These are phyloP conservation scores for Pleurotus tuber-regium DNA, from an alignment of 768 basidiomycete species.

Conservation along the genomic window DNA sequence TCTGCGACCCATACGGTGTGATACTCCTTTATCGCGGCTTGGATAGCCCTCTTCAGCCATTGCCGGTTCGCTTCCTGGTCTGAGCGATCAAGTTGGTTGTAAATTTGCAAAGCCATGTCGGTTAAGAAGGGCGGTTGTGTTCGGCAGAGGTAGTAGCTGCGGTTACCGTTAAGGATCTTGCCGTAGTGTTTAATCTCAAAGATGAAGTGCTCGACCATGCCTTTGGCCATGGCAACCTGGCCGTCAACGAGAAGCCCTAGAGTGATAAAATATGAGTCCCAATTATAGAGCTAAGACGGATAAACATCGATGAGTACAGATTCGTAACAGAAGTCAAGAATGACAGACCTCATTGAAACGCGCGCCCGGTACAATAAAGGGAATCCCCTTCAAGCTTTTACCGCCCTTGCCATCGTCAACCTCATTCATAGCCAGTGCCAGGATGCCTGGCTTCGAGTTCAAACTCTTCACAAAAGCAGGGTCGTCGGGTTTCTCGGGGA, in stretches of 20 bases:
- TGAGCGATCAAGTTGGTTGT: conserved; percentile 89
- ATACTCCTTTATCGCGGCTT: conserved; percentile 98
- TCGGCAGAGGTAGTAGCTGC: conserved; percentile 92
- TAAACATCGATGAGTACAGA: conserved; percentile 12
- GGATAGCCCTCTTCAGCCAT: conserved; percentile 95
- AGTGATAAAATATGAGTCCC: conserved; percentile 94
- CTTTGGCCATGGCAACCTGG: conserved; percentile 90
- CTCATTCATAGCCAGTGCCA: conserved; percentile 95
- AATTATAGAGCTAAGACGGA: conserved; percentile 74
- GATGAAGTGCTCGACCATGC: conserved; percentile 98
- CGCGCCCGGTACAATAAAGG: conserved; percentile 96
- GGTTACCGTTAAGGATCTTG: conserved; percentile 95
- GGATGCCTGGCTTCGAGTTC: conserved; percentile 90
- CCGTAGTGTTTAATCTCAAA: conserved; percentile 99
- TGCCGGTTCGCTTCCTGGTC: conserved; percentile 76
- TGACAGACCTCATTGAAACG: conserved; percentile 84
- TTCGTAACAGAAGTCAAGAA: not conserved
- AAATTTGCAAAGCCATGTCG: conserved; percentile 97
- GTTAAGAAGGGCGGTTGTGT: conserved; percentile 98
- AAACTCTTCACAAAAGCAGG: conserved; percentile 87
- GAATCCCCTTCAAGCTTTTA: conserved; percentile 86
- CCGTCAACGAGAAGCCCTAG: conserved; percentile 95
- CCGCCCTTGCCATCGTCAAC: conserved; percentile 77
- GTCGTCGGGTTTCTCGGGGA: conserved; percentile 86
- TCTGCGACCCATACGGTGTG: conserved; percentile 96